These are phyloP conservation scores for Aspergillus pseudoterreus DNA, from an alignment of 2,329 filamentous ascomycete genomes.

Conservation along the genomic window DNA sequence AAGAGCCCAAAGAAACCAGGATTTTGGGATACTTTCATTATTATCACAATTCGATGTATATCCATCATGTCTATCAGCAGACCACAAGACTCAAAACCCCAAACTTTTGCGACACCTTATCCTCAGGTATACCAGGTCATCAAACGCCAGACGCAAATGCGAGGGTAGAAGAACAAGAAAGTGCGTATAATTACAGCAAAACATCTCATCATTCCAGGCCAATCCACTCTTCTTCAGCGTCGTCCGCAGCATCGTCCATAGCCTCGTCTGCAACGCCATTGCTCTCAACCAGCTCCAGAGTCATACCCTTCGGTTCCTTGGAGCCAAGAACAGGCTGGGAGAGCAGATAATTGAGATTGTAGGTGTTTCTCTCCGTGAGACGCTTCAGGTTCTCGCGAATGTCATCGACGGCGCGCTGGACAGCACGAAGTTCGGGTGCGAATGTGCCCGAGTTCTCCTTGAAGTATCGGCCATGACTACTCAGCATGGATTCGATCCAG, in stretches of 20 bases:
- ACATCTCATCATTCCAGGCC: slow-evolving; percentile 46
- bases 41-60: neutral
- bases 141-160: slow-evolving; percentile 30
- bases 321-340: slow-evolving; percentile 45
- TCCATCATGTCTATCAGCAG: neutral
- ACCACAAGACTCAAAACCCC: slow-evolving; percentile 1
- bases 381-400: slow-evolving; percentile 80
- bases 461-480: slow-evolving; percentile 79
- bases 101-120: slow-evolving; percentile 19
- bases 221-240: slow-evolving; percentile 52
- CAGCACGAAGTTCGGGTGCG: slow-evolving; percentile 77
- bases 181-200: slow-evolving; percentile 11
- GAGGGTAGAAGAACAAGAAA: slow-evolving; percentile 14
- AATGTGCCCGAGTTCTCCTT: slow-evolving; percentile 75
- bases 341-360: slow-evolving; percentile 80
- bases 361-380: slow-evolving; percentile 82
- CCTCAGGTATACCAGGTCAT: slow-evolving; percentile 23
- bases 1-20: neutral
- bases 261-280: slow-evolving; percentile 22
- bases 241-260: slow-evolving; percentile 24
- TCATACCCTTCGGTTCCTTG: slow-evolving; percentile 21
- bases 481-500: slow-evolving; percentile 81
- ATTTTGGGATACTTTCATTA: neutral
- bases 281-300: slow-evolving; percentile 28
- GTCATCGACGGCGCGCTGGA: slow-evolving; percentile 73